Evolutionary conservation across 768 basidiomycete species (phyloP).

Genomic region (Tylopilus felleus): DNA sequence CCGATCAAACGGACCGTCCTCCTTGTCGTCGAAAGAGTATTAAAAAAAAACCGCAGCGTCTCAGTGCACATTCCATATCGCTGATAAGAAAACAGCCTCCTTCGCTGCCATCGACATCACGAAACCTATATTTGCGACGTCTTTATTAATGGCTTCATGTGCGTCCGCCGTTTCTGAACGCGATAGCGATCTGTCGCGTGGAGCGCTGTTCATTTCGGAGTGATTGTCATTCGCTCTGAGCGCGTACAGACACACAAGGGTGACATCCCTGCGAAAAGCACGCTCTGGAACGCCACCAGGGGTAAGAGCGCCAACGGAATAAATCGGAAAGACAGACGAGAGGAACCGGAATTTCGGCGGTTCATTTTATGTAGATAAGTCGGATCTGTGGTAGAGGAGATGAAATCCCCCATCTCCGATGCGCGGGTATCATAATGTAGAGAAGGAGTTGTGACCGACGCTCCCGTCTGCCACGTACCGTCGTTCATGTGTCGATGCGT

Average conservation of each 20-base stretch:
- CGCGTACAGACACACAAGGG: background rate
- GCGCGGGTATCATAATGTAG: background rate
- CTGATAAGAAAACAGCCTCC: slow-evolving; percentile 7
- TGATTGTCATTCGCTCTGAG: background rate
- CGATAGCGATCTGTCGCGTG: slow-evolving; percentile 18
- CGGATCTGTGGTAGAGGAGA: slow-evolving; percentile 5
- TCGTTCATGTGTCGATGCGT: background rate
- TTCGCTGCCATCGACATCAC: slow-evolving; percentile 1
- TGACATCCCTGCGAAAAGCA: background rate
- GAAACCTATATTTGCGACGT: slow-evolving; percentile 2
- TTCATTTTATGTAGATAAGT: slow-evolving; percentile 7
- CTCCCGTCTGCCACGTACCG: background rate
- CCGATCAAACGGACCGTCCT: background rate
- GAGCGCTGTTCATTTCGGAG: slow-evolving; percentile 19
- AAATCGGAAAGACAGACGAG: background rate
- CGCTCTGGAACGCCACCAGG: slow-evolving; percentile 9
- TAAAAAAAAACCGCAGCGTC: slow-evolving; percentile 7
- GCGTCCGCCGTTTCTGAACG: background rate
- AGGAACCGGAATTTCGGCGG: background rate
- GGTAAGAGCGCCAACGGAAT: background rate
- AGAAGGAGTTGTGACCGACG: background rate
- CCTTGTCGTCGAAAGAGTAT: background rate
- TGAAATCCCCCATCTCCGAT: slow-evolving; percentile 11
- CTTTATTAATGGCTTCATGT: slow-evolving; percentile 5
- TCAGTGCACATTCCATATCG: slow-evolving; percentile 6